Percentiles rank a stretch among this genome's conserved stretches.
Conservation (phyloP, 2,329 filamentous ascomycete genomes). For the Dryadomyces quercus-mongolicae region DNA sequence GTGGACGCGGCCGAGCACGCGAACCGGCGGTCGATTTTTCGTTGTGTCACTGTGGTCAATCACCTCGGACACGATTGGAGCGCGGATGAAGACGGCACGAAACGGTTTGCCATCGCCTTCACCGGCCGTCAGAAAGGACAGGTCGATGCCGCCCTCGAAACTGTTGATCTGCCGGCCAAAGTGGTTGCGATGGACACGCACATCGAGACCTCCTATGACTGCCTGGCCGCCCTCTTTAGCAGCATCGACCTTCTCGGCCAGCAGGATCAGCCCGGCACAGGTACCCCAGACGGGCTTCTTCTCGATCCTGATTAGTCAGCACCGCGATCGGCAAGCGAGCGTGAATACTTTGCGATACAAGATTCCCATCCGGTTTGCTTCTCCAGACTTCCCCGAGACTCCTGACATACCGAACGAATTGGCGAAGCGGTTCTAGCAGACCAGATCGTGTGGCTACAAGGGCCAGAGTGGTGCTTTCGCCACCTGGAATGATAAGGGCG, state of each 20-base stretch:
- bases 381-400: no score
- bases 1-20: slow-evolving; percentile 36
- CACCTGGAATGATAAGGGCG: slow-evolving; percentile 81
- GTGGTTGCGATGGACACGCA: slow-evolving; percentile 86
- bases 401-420: slow-evolving; percentile 71
- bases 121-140: slow-evolving; percentile 65
- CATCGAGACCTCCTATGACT: slow-evolving; percentile 80
- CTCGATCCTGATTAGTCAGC: slow-evolving; percentile 38
- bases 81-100: slow-evolving; percentile 82
- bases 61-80: slow-evolving; percentile 69
- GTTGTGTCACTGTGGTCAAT: slow-evolving; percentile 28
- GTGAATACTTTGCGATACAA: not conserved
- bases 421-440: slow-evolving; percentile 68
- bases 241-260: slow-evolving; percentile 76
- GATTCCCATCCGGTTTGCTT: no score
- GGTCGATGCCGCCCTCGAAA: slow-evolving; percentile 63
- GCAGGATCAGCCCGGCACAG: slow-evolving; percentile 84
- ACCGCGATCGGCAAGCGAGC: not conserved
- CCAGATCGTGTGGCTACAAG: slow-evolving; percentile 73
- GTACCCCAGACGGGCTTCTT: slow-evolving; percentile 89
- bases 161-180: slow-evolving; percentile 90
- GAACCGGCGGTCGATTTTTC: slow-evolving; percentile 20
- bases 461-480: slow-evolving; percentile 89
- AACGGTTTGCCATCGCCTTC: slow-evolving; percentile 44
- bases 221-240: slow-evolving; percentile 89